These are phyloP conservation scores for Thalassiosira sp. DNA, from an alignment of 352 stramenopile species.

Conservation along the genomic window DNA sequence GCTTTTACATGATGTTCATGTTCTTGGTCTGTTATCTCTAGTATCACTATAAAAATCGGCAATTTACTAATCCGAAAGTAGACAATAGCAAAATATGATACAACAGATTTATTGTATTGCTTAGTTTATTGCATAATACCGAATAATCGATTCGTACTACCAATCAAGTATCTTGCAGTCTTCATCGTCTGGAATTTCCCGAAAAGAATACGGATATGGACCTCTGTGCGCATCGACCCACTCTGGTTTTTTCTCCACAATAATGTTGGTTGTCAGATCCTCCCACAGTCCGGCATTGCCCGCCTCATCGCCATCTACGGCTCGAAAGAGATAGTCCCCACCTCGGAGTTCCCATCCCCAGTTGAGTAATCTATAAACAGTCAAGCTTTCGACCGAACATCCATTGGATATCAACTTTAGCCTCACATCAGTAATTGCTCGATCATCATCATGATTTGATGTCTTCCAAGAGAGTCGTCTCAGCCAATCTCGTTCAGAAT, in stretches of 20 bases:
- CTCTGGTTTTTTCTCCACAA: slow-evolving; percentile 23
- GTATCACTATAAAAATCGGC: no score
- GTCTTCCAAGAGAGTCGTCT: not conserved
- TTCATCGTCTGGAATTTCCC: slow-evolving; percentile 48
- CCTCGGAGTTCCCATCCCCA: slow-evolving; percentile 41
- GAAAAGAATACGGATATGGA: slow-evolving; percentile 18
- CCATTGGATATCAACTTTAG: not conserved
- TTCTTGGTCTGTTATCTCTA: no score
- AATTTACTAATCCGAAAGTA: no score
- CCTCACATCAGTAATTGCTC: not conserved
- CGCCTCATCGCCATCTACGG: slow-evolving; percentile 16
- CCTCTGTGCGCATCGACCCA: slow-evolving; percentile 4
- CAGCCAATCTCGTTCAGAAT: not conserved
- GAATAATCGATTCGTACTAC: no score
- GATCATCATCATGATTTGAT: not conserved
- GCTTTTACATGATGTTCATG: no score
- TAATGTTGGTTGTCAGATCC: slow-evolving; percentile 22
- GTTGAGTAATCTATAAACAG: slow-evolving; percentile 6
- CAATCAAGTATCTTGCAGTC: slow-evolving; percentile 19
- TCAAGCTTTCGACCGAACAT: not conserved
- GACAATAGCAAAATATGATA: no score
- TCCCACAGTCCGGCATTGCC: slow-evolving; percentile 26
- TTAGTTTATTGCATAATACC: no score
- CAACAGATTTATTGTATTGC: no score
- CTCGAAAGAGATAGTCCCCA: slow-evolving; percentile 15